Conservation (phyloP, 768 basidiomycete species). For the Clitopilus hobsonii region DNA sequence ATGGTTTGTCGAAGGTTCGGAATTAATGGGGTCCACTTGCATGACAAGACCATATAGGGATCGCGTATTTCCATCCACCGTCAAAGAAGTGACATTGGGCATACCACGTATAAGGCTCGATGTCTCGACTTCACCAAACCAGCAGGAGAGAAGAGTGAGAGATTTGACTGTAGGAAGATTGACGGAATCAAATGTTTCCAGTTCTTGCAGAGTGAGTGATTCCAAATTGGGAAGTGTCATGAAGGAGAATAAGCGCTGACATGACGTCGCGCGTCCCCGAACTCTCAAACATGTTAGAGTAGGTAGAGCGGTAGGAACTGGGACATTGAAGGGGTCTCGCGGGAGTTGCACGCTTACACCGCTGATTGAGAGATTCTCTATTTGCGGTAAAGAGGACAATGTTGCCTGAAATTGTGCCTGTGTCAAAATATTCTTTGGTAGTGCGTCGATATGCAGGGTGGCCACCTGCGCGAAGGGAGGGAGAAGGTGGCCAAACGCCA, state of each 20-base stretch:
- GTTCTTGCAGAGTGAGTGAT: slow-evolving; percentile 26
- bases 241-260: slow-evolving; percentile 29
- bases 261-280: slow-evolving; percentile 27
- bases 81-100: slow-evolving; percentile 27
- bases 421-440: slow-evolving; percentile 28
- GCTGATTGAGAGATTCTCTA: slow-evolving; percentile 38
- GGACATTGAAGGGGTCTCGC: slow-evolving; percentile 22
- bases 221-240: slow-evolving; percentile 31
- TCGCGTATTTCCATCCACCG: slow-evolving; percentile 27
- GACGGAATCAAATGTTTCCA: slow-evolving; percentile 28
- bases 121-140: slow-evolving; percentile 26
- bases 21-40: slow-evolving; percentile 7
- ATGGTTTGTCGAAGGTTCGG: slow-evolving; percentile 3
- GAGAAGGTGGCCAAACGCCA: slow-evolving; percentile 32
- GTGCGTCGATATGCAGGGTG: slow-evolving; percentile 42
- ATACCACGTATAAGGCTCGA: slow-evolving; percentile 27
- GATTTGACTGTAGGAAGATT: slow-evolving; percentile 27
- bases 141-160: slow-evolving; percentile 28
- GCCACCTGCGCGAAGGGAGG: slow-evolving; percentile 30
- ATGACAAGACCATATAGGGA: slow-evolving; percentile 24
- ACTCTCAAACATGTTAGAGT: slow-evolving; percentile 36
- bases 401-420: slow-evolving; percentile 29
- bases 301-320: slow-evolving; percentile 26
- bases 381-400: slow-evolving; percentile 26
- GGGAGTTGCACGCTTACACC: slow-evolving; percentile 31